These are phyloP conservation scores for Tolypocladium tropicale DNA, from an alignment of 2,329 filamentous ascomycete genomes.

Conservation along the genomic window DNA sequence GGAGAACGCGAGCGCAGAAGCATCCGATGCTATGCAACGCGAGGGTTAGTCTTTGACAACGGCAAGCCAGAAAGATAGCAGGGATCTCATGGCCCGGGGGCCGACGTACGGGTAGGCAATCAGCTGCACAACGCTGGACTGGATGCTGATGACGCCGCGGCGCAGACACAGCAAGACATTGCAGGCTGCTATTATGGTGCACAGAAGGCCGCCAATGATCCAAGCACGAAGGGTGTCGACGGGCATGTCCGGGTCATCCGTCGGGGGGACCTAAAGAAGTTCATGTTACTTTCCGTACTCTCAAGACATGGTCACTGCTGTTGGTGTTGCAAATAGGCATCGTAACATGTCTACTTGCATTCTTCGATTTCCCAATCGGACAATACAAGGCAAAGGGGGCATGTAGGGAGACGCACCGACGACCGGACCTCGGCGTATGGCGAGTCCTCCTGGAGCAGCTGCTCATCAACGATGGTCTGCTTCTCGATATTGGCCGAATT, in stretches of 20 bases:
- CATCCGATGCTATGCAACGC: constrained; percentile 15
- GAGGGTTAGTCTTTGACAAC: neutral
- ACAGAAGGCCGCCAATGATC: constrained; percentile 45
- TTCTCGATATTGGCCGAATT: constrained; percentile 31
- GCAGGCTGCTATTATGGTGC: constrained; percentile 45
- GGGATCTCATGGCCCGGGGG: too few species aligned
- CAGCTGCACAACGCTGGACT: constrained; percentile 43
- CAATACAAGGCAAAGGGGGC: neutral
- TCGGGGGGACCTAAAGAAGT: constrained; percentile 4
- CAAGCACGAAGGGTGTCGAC: constrained; percentile 51
- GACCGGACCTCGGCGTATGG: constrained; percentile 15
- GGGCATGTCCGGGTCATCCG: constrained; percentile 40
- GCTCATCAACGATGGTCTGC: constrained; percentile 32
- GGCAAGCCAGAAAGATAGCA: neutral
- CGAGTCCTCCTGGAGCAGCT: constrained; percentile 41
- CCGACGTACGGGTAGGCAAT: constrained; percentile 35
- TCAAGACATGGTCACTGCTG: neutral
- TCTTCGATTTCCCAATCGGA: too few species aligned
- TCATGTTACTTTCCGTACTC: neutral
- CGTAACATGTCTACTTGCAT: too few species aligned
- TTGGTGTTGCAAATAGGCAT: too few species aligned
- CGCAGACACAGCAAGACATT: constrained; percentile 43
- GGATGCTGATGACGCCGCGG: constrained; percentile 38
- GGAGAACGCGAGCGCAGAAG: constrained; percentile 20
- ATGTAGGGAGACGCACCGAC: constrained; percentile 8